phyloP scores from a whole-genome alignment of 768 basidiomycete genomes.

The Gymnopilus dilepis region DNA sequence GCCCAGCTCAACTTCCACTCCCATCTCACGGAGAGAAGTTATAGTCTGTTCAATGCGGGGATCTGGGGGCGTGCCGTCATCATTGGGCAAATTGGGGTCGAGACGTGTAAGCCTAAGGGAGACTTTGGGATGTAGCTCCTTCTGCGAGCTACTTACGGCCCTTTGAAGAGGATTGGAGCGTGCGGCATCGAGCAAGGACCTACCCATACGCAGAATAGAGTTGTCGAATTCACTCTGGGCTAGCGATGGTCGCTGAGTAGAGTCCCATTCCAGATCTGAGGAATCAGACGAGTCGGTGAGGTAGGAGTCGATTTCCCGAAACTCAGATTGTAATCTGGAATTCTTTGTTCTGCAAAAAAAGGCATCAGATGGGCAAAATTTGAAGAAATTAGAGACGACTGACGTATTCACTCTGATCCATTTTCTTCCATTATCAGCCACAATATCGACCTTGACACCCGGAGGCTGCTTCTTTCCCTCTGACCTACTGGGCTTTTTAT shows the following conservation, averaged over 20 bases:
- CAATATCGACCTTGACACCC: slow-evolving; percentile 79
- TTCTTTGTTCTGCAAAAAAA: slow-evolving; percentile 70
- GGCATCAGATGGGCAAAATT: not conserved
- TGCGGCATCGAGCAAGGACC: slow-evolving; percentile 69
- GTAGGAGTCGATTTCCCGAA: slow-evolving; percentile 86
- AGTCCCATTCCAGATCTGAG: slow-evolving; percentile 54
- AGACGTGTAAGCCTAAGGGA: slow-evolving; percentile 76
- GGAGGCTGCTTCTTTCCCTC: slow-evolving; percentile 28
- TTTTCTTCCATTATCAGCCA: slow-evolving; percentile 70
- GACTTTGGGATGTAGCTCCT: slow-evolving; percentile 42
- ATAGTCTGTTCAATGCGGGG: slow-evolving; percentile 68
- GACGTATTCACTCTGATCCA: slow-evolving; percentile 94
- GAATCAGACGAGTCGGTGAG: slow-evolving; percentile 63
- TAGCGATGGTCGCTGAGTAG: slow-evolving; percentile 46
- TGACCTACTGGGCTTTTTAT: slow-evolving; percentile 29
- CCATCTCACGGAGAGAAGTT: slow-evolving; percentile 59
- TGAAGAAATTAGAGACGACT: slow-evolving; percentile 34
- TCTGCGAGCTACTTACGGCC: slow-evolving; percentile 27
- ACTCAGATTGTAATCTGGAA: slow-evolving; percentile 75
- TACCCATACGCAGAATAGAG: slow-evolving; percentile 73
- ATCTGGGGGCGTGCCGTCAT: slow-evolving; percentile 37
- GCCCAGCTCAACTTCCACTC: slow-evolving; percentile 70
- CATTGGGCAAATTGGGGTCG: slow-evolving; percentile 41
- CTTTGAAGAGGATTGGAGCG: slow-evolving; percentile 55
- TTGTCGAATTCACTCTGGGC: slow-evolving; percentile 67